Evolutionary conservation across 2,329 filamentous ascomycete genomes (phyloP).

Genomic region (Pleurostoma richardsiae): DNA sequence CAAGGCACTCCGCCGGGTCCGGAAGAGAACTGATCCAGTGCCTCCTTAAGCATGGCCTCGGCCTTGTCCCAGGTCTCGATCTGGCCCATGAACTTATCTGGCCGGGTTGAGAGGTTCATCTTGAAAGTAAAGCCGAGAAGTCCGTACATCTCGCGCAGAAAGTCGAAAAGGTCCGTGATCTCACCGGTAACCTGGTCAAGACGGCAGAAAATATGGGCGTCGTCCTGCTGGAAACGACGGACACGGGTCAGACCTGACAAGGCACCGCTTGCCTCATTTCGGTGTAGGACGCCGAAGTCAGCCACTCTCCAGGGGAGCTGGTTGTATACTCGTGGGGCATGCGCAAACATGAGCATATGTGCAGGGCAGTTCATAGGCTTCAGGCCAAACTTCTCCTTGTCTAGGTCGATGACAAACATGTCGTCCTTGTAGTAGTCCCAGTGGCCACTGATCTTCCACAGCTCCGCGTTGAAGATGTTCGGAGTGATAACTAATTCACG

Average conservation of each 20-base stretch:
- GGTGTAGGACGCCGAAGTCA: constrained; percentile 91
- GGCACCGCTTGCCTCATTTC: constrained; percentile 92
- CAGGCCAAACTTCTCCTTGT: constrained; percentile 70
- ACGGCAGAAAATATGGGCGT: constrained; percentile 92
- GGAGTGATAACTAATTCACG: constrained; percentile 67
- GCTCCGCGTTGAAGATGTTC: constrained; percentile 89
- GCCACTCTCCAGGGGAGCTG: constrained; percentile 90
- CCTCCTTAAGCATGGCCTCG: constrained; percentile 72
- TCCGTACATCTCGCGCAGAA: constrained; percentile 70
- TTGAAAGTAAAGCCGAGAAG: constrained; percentile 88
- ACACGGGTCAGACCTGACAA: constrained; percentile 88
- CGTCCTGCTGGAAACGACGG: constrained; percentile 91
- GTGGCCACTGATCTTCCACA: constrained; percentile 95
- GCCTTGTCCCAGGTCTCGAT: constrained; percentile 85
- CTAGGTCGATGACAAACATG: constrained; percentile 72
- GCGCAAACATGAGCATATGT: constrained; percentile 82
- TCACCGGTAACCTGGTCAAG: constrained; percentile 71
- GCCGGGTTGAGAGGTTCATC: constrained; percentile 86
- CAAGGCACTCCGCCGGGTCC: constrained; percentile 58
- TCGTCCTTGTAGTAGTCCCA: constrained; percentile 93
- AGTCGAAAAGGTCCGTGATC: constrained; percentile 82
- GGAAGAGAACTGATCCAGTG: constrained; percentile 70
- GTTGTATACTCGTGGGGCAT: constrained; percentile 79
- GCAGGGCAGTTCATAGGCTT: constrained; percentile 99
- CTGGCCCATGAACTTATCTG: constrained; percentile 84